phyloP scores from a whole-genome alignment of 768 basidiomycete species.

The Mycena capillaripes region DNA sequence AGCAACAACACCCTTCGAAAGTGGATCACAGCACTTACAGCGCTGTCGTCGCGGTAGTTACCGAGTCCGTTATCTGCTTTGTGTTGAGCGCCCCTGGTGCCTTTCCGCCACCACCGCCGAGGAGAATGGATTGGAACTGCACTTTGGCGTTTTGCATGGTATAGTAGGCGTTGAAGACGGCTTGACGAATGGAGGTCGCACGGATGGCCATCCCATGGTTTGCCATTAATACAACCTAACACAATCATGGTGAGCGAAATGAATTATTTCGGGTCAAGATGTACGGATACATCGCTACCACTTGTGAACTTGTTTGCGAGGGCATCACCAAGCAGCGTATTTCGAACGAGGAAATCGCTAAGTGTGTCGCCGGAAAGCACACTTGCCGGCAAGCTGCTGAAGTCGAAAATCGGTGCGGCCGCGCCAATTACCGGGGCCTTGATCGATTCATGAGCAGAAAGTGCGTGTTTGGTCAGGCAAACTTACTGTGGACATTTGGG shows the following conservation, averaged over 20 bases:
- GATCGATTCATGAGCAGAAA: background rate
- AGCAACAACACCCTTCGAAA: background rate
- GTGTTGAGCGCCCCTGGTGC: background rate
- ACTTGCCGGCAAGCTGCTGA: background rate
- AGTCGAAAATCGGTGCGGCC: background rate
- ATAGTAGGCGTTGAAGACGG: conserved; percentile 4
- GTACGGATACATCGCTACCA: background rate
- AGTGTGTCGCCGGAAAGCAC: background rate
- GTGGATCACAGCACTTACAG: background rate
- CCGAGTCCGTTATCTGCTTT: background rate
- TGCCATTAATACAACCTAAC: conserved; percentile 8
- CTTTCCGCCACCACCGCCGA: background rate
- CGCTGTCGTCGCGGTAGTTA: background rate
- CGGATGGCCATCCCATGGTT: conserved; percentile 9
- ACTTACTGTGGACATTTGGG: background rate
- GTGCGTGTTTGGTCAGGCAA: background rate
- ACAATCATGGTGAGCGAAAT: background rate
- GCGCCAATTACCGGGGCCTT: background rate
- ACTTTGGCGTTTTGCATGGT: conserved; percentile 4
- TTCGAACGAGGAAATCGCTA: background rate
- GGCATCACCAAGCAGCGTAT: background rate
- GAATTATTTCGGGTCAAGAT: background rate
- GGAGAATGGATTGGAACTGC: background rate
- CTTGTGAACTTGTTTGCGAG: background rate
- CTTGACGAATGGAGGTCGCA: background rate